These are phyloP conservation scores for Naganishia kalamii DNA, from an alignment of 768 basidiomycete genomes.

Conservation along the genomic window DNA sequence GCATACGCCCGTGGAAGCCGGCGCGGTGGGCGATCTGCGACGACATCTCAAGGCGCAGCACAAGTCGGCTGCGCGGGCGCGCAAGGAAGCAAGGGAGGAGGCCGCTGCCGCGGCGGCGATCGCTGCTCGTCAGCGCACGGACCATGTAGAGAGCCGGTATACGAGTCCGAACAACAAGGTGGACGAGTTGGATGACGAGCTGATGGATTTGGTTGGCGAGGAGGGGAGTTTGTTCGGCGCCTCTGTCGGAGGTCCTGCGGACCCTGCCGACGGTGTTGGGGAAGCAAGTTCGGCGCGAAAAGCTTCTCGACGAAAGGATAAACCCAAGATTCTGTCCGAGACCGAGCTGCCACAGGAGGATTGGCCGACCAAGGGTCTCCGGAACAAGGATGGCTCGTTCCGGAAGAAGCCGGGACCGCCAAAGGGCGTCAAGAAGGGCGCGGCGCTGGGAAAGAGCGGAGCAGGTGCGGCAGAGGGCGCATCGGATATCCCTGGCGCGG, in stretches of 20 bases:
- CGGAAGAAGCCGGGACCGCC: conserved; percentile 44
- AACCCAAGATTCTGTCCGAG: conserved; percentile 10
- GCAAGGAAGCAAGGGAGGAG: conserved; percentile 12
- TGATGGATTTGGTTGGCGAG: conserved; percentile 28
- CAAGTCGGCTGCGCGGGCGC: background rate
- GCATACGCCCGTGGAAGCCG: background rate
- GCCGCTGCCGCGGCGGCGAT: background rate
- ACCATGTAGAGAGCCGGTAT: background rate
- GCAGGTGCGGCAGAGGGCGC: background rate
- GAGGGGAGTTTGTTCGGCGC: conserved; percentile 11
- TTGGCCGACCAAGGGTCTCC: conserved; percentile 25
- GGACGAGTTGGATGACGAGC: conserved; percentile 19
- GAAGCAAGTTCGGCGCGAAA: conserved; percentile 22
- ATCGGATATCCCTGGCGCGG: background rate
- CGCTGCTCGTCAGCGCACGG: background rate
- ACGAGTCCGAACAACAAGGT: background rate
- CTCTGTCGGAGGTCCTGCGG: background rate
- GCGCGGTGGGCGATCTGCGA: background rate
- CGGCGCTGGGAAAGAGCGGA: conserved; percentile 2
- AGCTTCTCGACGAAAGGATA: background rate
- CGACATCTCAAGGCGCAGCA: conserved; percentile 5
- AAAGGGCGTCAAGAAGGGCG: conserved; percentile 38
- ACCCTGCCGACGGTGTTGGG: conserved; percentile 29
- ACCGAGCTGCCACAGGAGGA: conserved; percentile 11
- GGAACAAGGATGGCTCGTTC: conserved; percentile 41